Evolutionary conservation across 306 rosid species (phyloP).

Genomic region (Corylus heterophylla): DNA sequence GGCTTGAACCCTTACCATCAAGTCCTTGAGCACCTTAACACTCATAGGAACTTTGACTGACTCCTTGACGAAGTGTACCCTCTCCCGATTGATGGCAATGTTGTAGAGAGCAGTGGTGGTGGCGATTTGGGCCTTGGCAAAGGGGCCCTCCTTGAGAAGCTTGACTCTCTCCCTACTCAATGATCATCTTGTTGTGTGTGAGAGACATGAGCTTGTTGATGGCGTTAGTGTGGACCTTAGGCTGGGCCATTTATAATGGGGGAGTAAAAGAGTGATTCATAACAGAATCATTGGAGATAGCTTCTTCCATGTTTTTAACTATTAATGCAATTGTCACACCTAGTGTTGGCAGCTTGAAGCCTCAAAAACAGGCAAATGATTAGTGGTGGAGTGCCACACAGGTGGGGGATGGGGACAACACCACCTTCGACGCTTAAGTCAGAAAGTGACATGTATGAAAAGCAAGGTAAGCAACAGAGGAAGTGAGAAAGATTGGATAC

Average conservation of each 20-base stretch:
- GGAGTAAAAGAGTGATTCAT: too few species aligned
- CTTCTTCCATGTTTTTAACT: too few species aligned
- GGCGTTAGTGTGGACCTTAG: constrained; percentile 63
- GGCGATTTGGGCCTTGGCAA: constrained; percentile 64
- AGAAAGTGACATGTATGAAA: too few species aligned
- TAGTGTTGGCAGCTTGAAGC: too few species aligned
- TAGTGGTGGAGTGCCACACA: too few species aligned
- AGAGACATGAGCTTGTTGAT: constrained; percentile 51
- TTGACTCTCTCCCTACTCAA: constrained; percentile 86
- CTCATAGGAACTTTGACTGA: constrained; percentile 47
- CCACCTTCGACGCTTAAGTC: too few species aligned
- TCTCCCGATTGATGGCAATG: constrained; percentile 43
- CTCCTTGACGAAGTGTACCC: constrained; percentile 37
- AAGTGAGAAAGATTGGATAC: too few species aligned
- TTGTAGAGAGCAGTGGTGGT: constrained; percentile 61
- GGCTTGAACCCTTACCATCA: constrained; percentile 62
- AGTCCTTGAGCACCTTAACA: constrained; percentile 61
- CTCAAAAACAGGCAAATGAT: too few species aligned
- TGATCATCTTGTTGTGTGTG: constrained; percentile 56
- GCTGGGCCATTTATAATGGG: constrained; percentile 45
- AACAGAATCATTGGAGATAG: too few species aligned
- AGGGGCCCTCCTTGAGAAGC: constrained; percentile 61
- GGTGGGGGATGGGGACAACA: too few species aligned
- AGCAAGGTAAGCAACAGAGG: too few species aligned
- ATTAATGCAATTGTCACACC: too few species aligned